A percentile compares a stretch with the other conserved stretches of the same genome.
Evolutionary conservation across 805 yeast genomes (phyloP).

Genomic region (Pichia deserticola): DNA sequence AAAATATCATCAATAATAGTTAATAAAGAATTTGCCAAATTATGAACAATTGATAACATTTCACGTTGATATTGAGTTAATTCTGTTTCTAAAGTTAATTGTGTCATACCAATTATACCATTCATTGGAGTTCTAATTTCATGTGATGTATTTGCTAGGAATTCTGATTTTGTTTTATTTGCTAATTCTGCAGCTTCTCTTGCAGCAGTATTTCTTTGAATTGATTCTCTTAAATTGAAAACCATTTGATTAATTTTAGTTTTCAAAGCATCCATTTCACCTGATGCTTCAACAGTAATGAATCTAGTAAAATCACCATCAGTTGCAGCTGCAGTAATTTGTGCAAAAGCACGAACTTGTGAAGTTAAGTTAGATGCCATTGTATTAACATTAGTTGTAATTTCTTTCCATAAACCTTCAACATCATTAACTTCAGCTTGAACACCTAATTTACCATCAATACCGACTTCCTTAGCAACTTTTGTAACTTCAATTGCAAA

Average conservation of each 20-base stretch:
- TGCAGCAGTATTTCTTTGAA: constrained; percentile 87
- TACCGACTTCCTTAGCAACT: constrained; percentile 90
- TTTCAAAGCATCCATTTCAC: constrained; percentile 76
- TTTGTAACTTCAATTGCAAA: constrained; percentile 85
- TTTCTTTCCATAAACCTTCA: constrained; percentile 88
- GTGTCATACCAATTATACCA: constrained; percentile 92
- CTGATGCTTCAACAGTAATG: constrained; percentile 85
- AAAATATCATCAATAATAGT: constrained; percentile 86
- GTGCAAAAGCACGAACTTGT: constrained; percentile 89
- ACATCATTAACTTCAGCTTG: constrained; percentile 89
- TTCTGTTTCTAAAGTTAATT: constrained; percentile 79
- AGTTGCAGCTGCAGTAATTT: constrained; percentile 89
- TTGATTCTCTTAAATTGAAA: constrained; percentile 76
- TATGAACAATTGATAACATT: constrained; percentile 84
- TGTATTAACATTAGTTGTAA: constrained; percentile 83
- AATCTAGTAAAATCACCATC: constrained; percentile 89
- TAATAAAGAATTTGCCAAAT: constrained; percentile 74
- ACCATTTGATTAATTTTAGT: constrained; percentile 75
- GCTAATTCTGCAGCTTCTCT: constrained; percentile 93
- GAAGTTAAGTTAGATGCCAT: constrained; percentile 93
- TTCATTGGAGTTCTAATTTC: constrained; percentile 90
- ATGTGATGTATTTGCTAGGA: constrained; percentile 81
- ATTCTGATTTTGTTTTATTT: constrained; percentile 82
- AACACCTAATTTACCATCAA: constrained; percentile 86
- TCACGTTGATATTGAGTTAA: constrained; percentile 87